phyloP scores from a whole-genome alignment of 2,329 filamentous ascomycete genomes.

The Colletotrichum paranaense region DNA sequence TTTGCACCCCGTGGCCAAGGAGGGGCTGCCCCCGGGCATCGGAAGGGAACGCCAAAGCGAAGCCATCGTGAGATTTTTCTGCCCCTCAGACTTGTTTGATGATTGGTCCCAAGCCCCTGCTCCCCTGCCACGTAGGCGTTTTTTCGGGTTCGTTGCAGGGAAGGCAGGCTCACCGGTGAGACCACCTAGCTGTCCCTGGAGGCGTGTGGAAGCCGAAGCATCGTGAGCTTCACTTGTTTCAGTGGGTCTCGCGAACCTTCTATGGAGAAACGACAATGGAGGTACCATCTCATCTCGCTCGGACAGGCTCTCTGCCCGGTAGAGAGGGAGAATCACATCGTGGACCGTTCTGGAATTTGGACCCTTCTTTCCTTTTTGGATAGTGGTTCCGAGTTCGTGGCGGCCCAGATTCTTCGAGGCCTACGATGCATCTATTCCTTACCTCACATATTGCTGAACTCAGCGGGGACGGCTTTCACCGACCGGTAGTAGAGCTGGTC shows the following conservation, averaged over 20 bases:
- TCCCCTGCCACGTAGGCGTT: slow-evolving; percentile 27
- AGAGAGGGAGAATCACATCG: slow-evolving; percentile 8
- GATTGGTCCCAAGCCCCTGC: slow-evolving; percentile 1
- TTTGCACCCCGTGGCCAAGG: slow-evolving; percentile 17
- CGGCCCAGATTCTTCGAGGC: neutral
- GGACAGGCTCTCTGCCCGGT: neutral
- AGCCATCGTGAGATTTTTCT: slow-evolving; percentile 33
- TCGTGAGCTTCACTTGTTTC: slow-evolving; percentile 20
- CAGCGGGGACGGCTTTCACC: neutral
- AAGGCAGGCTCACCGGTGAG: neutral
- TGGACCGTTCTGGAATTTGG: slow-evolving; percentile 9
- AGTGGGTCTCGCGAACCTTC: slow-evolving; percentile 20
- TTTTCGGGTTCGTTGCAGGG: slow-evolving; percentile 24
- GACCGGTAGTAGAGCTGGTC: neutral
- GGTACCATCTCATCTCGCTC: neutral
- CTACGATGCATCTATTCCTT: slow-evolving; percentile 8
- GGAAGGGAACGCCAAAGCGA: slow-evolving; percentile 30
- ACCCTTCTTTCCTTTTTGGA: neutral
- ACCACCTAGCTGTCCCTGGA: neutral
- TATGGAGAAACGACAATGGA: slow-evolving; percentile 15
- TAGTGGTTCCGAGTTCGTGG: neutral
- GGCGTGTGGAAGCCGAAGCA: neutral
- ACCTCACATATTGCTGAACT: neutral
- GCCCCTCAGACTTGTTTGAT: neutral
- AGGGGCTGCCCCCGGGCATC: neutral